These are phyloP conservation scores for Fagopyrum tataricum DNA, from an alignment of 148 eudicot genomes.

Conservation along the genomic window DNA sequence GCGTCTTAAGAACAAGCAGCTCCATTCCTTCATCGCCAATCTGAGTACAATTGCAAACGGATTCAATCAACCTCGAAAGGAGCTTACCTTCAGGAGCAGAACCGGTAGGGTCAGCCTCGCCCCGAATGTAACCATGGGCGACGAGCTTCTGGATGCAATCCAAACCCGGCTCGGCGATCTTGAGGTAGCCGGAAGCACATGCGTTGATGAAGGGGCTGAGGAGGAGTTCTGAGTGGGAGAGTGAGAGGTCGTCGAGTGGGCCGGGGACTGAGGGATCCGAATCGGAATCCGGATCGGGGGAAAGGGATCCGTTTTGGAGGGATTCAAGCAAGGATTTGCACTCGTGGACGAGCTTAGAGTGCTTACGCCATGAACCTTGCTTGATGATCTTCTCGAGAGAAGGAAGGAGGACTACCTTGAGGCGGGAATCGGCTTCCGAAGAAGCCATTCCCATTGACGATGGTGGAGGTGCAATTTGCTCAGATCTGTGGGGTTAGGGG, in stretches of 20 bases:
- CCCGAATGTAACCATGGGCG: slow-evolving; percentile 61
- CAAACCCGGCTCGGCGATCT: slow-evolving; percentile 63
- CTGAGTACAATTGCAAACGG: slow-evolving; percentile 62
- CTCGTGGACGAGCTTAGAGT: too few relatives aligned
- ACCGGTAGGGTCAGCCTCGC: slow-evolving; percentile 60
- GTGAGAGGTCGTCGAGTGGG: slow-evolving; percentile 43
- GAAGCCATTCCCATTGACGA: not conserved
- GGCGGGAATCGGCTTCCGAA: not conserved
- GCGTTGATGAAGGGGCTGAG: slow-evolving; percentile 58
- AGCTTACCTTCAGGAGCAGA: slow-evolving; percentile 41
- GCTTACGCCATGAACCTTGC: too few relatives aligned
- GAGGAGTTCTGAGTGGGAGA: slow-evolving; percentile 54
- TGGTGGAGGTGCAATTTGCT: not conserved
- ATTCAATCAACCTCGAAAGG: slow-evolving; percentile 43
- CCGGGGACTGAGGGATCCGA: slow-evolving; percentile 35
- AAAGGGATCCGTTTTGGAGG: slow-evolving; percentile 11
- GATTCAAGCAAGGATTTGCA: too few relatives aligned
- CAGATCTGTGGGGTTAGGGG: not conserved
- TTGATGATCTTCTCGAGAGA: too few relatives aligned
- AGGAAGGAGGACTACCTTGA: not conserved
- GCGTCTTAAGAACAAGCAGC: slow-evolving; percentile 55
- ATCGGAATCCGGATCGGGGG: slow-evolving; percentile 20
- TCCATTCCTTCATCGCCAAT: slow-evolving; percentile 50
- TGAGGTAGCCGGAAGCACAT: slow-evolving; percentile 35
- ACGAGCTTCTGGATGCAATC: slow-evolving; percentile 67